These are phyloP conservation scores for Fraxinus paxiana DNA, from an alignment of 305 asterid species.

Conservation along the genomic window DNA sequence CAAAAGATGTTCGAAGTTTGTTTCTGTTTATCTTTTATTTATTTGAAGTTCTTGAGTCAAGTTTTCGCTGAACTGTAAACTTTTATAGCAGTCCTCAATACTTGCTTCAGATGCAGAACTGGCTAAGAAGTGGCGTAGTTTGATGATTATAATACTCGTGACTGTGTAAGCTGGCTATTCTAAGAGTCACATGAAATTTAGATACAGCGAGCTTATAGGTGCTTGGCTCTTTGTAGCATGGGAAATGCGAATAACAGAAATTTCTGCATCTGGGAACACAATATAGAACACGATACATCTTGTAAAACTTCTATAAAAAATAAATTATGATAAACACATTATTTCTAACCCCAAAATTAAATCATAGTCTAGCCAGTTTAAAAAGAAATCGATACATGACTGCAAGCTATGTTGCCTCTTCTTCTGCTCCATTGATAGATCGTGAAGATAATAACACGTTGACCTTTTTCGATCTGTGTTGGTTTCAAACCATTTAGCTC, in stretches of 20 bases:
- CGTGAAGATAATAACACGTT: neutral
- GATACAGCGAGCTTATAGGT: neutral
- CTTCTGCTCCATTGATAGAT: neutral
- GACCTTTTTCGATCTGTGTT: neutral
- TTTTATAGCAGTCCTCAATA: neutral
- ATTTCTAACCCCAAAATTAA: neutral
- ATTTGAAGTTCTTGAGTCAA: neutral
- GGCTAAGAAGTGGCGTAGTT: neutral
- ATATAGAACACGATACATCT: neutral
- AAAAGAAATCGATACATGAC: neutral
- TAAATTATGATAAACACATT: neutral
- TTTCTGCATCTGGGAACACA: too few species aligned
- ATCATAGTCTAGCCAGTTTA: neutral
- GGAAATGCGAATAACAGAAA: neutral
- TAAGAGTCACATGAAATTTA: neutral
- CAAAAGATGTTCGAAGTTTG: neutral
- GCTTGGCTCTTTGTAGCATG: neutral
- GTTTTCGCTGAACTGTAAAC: neutral
- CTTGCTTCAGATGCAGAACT: neutral
- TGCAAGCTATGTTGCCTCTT: neutral
- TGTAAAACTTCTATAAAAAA: neutral
- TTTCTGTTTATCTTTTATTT: neutral
- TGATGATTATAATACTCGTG: neutral
- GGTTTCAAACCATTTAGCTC: too few species aligned
- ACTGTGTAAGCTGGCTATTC: neutral